Percentiles rank a stretch among this genome's conserved stretches.
Evolutionary conservation across 768 basidiomycete species (phyloP).

Genomic region (Lactarius vividus): DNA sequence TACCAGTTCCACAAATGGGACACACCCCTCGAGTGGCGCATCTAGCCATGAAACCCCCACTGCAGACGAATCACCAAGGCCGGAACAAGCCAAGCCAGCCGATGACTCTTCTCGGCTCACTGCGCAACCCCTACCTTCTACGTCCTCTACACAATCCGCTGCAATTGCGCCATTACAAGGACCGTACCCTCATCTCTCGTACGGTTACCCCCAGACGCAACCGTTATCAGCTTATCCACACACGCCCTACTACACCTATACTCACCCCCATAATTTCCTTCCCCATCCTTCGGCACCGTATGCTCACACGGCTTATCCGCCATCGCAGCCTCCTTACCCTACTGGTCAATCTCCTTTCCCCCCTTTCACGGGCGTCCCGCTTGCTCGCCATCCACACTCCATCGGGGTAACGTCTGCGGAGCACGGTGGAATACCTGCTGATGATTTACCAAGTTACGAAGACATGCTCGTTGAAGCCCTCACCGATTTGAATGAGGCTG

Average conservation of each 20-base stretch:
- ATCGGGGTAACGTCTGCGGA: conserved; percentile 30
- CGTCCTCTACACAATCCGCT: background rate
- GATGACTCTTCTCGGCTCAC: background rate
- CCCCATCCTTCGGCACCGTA: conserved; percentile 35
- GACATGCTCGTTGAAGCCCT: conserved; percentile 89
- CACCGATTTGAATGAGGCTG: conserved; percentile 58
- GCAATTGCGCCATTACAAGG: conserved; percentile 5
- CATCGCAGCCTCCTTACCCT: conserved; percentile 33
- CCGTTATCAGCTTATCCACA: conserved; percentile 59
- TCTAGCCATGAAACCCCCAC: background rate
- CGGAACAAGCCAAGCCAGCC: background rate
- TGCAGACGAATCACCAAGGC: background rate
- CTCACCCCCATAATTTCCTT: conserved; percentile 36
- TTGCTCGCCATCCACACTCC: conserved; percentile 21
- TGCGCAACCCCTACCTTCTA: conserved; percentile 5
- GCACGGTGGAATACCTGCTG: conserved; percentile 31
- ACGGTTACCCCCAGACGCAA: conserved; percentile 43
- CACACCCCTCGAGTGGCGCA: background rate
- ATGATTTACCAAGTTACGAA: conserved; percentile 83
- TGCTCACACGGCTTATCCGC: conserved; percentile 38
- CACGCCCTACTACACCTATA: conserved; percentile 59
- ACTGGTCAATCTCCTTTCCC: conserved; percentile 30
- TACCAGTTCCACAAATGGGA: background rate
- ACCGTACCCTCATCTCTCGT: conserved; percentile 53
- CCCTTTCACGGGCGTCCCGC: conserved; percentile 27